A percentile compares a stretch with the other conserved stretches of the same genome.
phyloP scores from a whole-genome alignment of 1,284 basidiomycete species.

The Ganoderma lingzhi region DNA sequence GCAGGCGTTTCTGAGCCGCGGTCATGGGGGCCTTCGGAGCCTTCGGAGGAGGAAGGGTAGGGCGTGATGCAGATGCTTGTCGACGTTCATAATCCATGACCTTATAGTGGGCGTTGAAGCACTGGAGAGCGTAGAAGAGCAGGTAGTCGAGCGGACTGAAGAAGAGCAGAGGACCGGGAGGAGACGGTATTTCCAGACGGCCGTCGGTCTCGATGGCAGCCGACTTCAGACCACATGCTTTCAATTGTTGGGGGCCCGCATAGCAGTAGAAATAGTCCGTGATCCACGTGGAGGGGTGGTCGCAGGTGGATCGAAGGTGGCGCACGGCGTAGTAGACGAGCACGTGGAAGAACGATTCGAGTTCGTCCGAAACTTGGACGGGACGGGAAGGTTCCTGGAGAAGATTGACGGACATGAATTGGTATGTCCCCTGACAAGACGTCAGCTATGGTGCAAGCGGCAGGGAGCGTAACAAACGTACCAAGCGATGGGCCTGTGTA shows the following conservation, averaged over 20 bases:
- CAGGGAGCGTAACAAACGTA: no score
- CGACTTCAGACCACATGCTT: neutral
- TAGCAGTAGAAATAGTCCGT: neutral
- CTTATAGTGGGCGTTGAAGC: neutral
- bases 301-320: constrained; percentile 8
- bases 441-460: no score
- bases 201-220: neutral
- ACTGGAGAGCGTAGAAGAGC: neutral
- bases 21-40: neutral
- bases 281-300: neutral
- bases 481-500: neutral
- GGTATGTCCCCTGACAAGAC: constrained; percentile 15
- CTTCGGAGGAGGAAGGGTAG: neutral
- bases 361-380: constrained; percentile 14
- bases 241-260: no score
- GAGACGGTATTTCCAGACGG: neutral
- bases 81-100: neutral
- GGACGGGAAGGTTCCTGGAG: neutral
- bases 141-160: neutral
- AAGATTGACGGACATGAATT: constrained; percentile 17
- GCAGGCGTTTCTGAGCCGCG: neutral
- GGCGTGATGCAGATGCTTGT: neutral
- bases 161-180: neutral
- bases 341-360: constrained; percentile 23
- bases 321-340: constrained; percentile 18